phyloP scores from a whole-genome alignment of 2,329 filamentous ascomycete species.

The Neofusicoccum sp. region DNA sequence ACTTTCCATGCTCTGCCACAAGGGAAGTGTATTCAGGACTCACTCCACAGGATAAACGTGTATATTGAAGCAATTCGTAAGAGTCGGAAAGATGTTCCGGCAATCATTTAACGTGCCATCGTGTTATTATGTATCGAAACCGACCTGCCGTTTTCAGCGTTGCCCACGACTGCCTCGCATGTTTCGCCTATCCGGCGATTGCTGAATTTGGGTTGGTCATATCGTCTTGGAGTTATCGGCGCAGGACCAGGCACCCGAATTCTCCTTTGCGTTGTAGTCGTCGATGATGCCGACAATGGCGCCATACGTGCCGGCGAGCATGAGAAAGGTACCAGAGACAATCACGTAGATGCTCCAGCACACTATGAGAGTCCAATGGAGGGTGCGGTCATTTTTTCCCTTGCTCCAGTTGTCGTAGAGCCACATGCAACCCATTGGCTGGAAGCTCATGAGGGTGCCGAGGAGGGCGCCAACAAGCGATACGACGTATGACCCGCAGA shows the following conservation, averaged over 20 bases:
- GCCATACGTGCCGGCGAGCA: background rate
- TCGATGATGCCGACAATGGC: background rate
- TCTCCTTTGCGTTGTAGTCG: background rate
- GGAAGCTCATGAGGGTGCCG: constrained; percentile 55
- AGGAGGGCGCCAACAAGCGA: constrained; percentile 53
- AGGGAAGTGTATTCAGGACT: no score
- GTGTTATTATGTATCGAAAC: no score
- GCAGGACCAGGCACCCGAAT: constrained; percentile 3
- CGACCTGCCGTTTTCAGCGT: no score
- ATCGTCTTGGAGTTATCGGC: constrained; percentile 12
- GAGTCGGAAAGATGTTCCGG: no score
- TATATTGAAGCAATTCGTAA: no score
- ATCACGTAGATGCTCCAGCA: constrained; percentile 4
- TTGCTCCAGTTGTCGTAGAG: constrained; percentile 36
- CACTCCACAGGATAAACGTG: no score
- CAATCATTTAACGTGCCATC: no score
- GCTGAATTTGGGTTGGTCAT: no score
- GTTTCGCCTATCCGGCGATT: no score
- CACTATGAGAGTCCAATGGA: background rate
- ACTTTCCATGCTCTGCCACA: no score
- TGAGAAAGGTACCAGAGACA: background rate
- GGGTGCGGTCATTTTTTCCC: background rate
- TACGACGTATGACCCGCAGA: constrained; percentile 49
- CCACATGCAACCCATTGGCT: constrained; percentile 54
- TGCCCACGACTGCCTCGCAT: no score